These are phyloP conservation scores for Cryptococcus amylolentus DNA, from an alignment of 1,284 basidiomycete genomes.

Conservation along the genomic window DNA sequence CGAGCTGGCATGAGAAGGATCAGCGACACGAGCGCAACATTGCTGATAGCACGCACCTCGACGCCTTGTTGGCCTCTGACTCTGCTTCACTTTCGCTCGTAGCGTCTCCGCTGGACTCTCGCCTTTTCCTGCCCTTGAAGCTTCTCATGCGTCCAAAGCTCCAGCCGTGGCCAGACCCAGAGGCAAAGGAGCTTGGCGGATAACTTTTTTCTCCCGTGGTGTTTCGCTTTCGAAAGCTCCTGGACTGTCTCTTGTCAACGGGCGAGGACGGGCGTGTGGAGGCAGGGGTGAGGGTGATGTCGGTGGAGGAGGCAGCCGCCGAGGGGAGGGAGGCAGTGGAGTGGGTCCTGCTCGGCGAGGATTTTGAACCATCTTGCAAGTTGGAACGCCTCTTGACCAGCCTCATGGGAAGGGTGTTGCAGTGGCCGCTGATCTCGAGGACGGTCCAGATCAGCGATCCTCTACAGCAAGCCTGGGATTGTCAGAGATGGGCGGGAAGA, in stretches of 20 bases:
- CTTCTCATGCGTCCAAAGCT: constrained; percentile 15
- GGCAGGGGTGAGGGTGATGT: background rate
- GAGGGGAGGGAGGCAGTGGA: background rate
- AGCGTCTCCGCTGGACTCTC: background rate
- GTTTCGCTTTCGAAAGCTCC: background rate
- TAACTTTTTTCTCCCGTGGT: background rate
- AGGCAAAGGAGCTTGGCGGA: background rate
- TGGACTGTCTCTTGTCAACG: background rate
- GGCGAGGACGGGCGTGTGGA: background rate
- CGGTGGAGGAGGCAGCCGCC: background rate
- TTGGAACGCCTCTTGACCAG: background rate
- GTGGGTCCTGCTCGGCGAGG: background rate
- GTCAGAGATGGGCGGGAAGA: no score
- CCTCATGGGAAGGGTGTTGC: background rate
- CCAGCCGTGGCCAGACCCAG: constrained; percentile 8
- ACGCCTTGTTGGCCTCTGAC: background rate
- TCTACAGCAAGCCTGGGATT: no score
- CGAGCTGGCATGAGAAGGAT: background rate
- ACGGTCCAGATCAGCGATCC: no score
- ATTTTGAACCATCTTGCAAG: background rate
- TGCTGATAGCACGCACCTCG: background rate
- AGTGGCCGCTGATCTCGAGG: background rate
- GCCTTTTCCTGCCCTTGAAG: constrained; percentile 6
- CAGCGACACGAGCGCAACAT: background rate
- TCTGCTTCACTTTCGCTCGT: background rate